phyloP scores from a whole-genome alignment of 2,329 filamentous ascomycete species.

The Cladosporium sp. region DNA sequence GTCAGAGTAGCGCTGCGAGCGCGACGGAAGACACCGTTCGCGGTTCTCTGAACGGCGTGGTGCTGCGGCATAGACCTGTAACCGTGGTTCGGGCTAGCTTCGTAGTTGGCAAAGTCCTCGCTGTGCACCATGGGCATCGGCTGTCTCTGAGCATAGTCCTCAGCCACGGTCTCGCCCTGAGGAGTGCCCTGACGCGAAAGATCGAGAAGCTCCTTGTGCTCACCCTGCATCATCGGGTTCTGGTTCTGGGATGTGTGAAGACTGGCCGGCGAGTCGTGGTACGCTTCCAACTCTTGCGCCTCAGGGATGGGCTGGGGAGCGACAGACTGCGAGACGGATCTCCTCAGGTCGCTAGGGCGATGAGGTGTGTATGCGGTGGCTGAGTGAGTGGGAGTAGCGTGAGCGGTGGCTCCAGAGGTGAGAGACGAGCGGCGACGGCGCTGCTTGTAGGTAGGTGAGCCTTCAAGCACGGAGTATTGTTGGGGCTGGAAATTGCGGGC shows the following conservation, averaged over 20 bases:
- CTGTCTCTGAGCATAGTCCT: constrained; percentile 62
- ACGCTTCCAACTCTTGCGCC: constrained; percentile 61
- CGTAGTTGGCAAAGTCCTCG: constrained; percentile 62
- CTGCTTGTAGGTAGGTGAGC: constrained; percentile 98
- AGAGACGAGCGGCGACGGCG: constrained; percentile 88
- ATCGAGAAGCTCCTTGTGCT: constrained; percentile 73
- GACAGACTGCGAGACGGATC: constrained; percentile 84
- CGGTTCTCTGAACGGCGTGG: constrained; percentile 54
- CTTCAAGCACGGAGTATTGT: constrained; percentile 86
- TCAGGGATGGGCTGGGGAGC: constrained; percentile 57
- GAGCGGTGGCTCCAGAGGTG: constrained; percentile 54
- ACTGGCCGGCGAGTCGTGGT: constrained; percentile 71
- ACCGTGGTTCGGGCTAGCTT: constrained; percentile 39
- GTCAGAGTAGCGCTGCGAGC: constrained; percentile 92
- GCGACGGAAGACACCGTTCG: constrained; percentile 72
- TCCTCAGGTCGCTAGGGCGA: constrained; percentile 80
- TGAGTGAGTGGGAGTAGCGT: constrained; percentile 10
- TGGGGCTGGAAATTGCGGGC: constrained; percentile 61
- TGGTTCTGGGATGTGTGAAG: constrained; percentile 69
- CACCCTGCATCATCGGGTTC: constrained; percentile 49
- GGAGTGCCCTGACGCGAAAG: constrained; percentile 90
- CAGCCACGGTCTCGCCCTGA: constrained; percentile 67
- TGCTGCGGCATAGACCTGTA: constrained; percentile 46
- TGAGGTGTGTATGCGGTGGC: constrained; percentile 55
- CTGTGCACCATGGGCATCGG: constrained; percentile 56